Evolutionary conservation across 2,329 filamentous ascomycete genomes (phyloP).

Genomic region (Arthrinium phaeospermum): DNA sequence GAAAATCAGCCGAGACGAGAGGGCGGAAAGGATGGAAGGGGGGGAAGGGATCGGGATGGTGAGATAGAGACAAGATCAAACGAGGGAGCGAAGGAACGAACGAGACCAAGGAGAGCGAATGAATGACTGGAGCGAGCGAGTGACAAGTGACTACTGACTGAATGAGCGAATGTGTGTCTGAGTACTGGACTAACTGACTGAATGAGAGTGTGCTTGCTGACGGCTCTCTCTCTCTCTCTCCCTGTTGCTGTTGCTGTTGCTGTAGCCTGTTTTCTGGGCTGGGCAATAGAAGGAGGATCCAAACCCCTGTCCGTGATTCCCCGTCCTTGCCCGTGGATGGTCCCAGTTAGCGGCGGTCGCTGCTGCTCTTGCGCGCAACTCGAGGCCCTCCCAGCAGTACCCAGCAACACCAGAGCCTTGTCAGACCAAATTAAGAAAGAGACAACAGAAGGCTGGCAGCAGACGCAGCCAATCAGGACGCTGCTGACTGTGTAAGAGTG

Average conservation of each 20-base stretch:
- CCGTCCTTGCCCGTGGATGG: background rate
- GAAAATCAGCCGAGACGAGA: background rate
- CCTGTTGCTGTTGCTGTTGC: background rate
- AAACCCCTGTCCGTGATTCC: background rate
- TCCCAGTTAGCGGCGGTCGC: background rate
- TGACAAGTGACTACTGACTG: background rate
- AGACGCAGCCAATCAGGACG: background rate
- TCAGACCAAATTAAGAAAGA: constrained; percentile 7
- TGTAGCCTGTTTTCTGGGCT: background rate
- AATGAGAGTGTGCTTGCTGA: background rate
- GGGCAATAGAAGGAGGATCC: background rate
- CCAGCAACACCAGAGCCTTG: background rate
- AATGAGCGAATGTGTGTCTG: background rate
- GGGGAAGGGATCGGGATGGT: background rate
- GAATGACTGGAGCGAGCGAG: background rate
- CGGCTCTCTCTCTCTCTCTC: background rate
- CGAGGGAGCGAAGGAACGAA: background rate
- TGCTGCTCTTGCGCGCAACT: background rate
- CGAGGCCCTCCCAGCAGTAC: background rate
- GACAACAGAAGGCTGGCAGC: background rate
- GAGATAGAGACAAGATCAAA: constrained; percentile 7
- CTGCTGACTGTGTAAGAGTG: background rate
- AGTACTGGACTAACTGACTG: background rate
- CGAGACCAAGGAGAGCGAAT: background rate
- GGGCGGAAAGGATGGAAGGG: background rate